Evolutionary conservation across 2,329 filamentous ascomycete genomes (phyloP).

Genomic region (Botrytis byssoidea): DNA sequence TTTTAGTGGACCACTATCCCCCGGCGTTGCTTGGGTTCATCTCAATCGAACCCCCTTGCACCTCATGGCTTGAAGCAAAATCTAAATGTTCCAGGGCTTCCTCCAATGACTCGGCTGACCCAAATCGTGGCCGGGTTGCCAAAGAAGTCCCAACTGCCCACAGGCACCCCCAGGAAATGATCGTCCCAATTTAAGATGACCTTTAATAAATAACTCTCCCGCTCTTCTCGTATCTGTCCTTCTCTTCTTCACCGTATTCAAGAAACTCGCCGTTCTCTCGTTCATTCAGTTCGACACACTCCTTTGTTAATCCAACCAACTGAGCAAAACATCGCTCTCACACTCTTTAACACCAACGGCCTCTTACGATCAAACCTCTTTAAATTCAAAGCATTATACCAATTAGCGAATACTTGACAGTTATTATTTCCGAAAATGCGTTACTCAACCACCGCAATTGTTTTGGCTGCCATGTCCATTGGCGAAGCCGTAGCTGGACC

Average conservation of each 20-base stretch:
- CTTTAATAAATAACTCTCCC: slow-evolving; percentile 11
- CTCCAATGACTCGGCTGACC: slow-evolving; percentile 15
- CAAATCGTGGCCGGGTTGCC: slow-evolving; percentile 16
- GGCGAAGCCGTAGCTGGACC: slow-evolving; percentile 37
- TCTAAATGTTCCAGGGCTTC: slow-evolving; percentile 19
- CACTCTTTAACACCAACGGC: slow-evolving; percentile 36
- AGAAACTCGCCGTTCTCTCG: slow-evolving; percentile 32
- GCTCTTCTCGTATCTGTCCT: slow-evolving; percentile 20
- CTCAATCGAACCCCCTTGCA: slow-evolving; percentile 34
- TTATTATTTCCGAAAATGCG: slow-evolving; percentile 33
- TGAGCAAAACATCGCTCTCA: slow-evolving; percentile 38
- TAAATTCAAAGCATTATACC: slow-evolving; percentile 19
- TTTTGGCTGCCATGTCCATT: slow-evolving; percentile 36
- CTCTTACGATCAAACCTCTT: slow-evolving; percentile 23
- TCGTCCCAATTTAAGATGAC: slow-evolving; percentile 21
- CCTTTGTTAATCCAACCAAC: slow-evolving; percentile 26
- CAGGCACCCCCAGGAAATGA: slow-evolving; percentile 8
- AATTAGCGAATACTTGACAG: neutral
- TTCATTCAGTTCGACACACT: slow-evolving; percentile 33
- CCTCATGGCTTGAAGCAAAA: slow-evolving; percentile 20
- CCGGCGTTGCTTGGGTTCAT: slow-evolving; percentile 30
- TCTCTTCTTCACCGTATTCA: slow-evolving; percentile 27
- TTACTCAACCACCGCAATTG: slow-evolving; percentile 34
- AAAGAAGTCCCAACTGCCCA: slow-evolving; percentile 7
- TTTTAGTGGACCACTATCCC: slow-evolving; percentile 28